Evolutionary conservation across 2,329 filamentous ascomycete species (phyloP).

Genomic region (Sporothrix schenckii): DNA sequence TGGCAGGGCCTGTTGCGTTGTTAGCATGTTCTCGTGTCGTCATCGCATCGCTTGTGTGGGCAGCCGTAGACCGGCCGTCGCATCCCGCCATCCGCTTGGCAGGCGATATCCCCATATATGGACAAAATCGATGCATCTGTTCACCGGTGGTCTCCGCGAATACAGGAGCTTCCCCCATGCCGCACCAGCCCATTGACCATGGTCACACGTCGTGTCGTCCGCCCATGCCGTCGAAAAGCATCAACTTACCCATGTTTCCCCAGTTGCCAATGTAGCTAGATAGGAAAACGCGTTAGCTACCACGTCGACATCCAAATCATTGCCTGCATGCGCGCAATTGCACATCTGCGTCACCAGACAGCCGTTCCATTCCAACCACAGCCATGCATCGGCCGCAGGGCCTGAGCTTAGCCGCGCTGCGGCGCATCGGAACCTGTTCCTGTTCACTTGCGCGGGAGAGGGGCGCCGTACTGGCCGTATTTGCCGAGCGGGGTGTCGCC

Average conservation of each 20-base stretch:
- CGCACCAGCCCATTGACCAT: too few species aligned
- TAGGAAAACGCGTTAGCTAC: constrained; percentile 20
- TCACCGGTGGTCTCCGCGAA: background rate
- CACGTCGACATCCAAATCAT: background rate
- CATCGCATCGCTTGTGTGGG: background rate
- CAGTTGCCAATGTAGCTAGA: constrained; percentile 72
- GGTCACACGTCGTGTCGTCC: background rate
- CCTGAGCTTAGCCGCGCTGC: constrained; percentile 27
- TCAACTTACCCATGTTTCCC: constrained; percentile 72
- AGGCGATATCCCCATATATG: background rate
- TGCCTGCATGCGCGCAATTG: background rate
- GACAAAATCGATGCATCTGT: too few species aligned
- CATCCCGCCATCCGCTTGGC: constrained; percentile 7
- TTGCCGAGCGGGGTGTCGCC: constrained; percentile 49
- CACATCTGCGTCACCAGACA: background rate
- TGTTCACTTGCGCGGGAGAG: constrained; percentile 6
- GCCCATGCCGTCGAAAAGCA: background rate
- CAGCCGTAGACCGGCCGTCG: background rate
- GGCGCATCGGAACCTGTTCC: constrained; percentile 25
- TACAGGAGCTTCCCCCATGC: background rate
- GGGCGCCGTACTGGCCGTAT: constrained; percentile 49
- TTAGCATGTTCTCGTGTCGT: constrained; percentile 4
- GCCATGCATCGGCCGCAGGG: background rate
- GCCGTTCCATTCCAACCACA: background rate
- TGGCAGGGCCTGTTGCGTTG: constrained; percentile 32